Percentiles rank a stretch among this genome's conserved stretches.
Evolutionary conservation across 495 filamentous ascomycete genomes (phyloP).

Genomic region (Xylaria flabelliformis): DNA sequence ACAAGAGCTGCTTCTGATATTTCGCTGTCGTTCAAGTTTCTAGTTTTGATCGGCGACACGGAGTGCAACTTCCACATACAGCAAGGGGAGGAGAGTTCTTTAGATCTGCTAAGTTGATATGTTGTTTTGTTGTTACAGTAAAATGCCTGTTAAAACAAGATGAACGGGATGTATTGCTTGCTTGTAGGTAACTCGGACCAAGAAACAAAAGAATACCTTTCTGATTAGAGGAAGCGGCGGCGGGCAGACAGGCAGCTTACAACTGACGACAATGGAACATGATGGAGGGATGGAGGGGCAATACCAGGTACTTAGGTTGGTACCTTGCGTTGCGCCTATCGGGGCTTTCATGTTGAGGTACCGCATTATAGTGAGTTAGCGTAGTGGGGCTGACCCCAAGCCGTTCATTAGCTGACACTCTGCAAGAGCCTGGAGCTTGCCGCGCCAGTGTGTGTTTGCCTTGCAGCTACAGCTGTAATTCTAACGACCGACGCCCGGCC

Average conservation of each 20-base stretch:
- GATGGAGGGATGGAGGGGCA: constrained; percentile 21
- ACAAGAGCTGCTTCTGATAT: background rate
- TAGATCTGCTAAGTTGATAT: background rate
- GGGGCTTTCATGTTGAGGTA: background rate
- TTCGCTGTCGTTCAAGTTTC: background rate
- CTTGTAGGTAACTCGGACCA: background rate
- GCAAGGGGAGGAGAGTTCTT: background rate
- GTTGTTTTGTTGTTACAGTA: background rate
- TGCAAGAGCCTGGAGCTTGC: constrained; percentile 37
- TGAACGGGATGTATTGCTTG: background rate
- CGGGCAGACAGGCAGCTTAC: constrained; percentile 32
- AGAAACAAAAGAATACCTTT: background rate
- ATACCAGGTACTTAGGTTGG: background rate
- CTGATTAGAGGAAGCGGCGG: background rate
- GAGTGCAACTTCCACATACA: background rate
- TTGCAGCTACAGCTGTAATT: constrained; percentile 30
- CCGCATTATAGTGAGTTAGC: background rate
- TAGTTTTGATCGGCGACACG: background rate
- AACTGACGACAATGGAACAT: constrained; percentile 34
- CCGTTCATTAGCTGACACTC: constrained; percentile 12
- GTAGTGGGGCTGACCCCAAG: constrained; percentile 7
- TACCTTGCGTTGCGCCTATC: background rate
- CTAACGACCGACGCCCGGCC: constrained; percentile 33
- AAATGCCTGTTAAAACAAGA: background rate
- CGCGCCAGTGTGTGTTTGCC: constrained; percentile 49